phyloP scores from a whole-genome alignment of 805 yeast species.

The Yarrowia osloensis region DNA sequence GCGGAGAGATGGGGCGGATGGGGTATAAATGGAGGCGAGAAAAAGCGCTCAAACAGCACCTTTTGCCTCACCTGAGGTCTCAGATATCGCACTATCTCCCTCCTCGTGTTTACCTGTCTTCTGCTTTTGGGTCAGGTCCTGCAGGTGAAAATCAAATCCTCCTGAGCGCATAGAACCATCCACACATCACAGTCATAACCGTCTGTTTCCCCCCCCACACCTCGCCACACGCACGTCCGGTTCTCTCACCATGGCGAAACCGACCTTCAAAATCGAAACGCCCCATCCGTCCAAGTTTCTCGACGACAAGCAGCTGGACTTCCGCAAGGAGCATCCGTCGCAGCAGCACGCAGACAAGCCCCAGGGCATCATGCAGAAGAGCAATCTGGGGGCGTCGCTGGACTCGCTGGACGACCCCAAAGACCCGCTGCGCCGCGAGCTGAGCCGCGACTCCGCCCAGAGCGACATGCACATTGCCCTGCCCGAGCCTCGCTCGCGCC shows the following conservation, averaged over 20 bases:
- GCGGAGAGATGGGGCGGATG: too few species aligned
- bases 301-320: constrained; percentile 20
- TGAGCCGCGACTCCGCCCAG: neutral
- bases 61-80: too few species aligned
- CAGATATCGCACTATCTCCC: too few species aligned
- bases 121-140: neutral
- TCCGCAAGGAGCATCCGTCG: constrained; percentile 21
- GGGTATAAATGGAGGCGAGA: too few species aligned
- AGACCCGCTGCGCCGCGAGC: neutral
- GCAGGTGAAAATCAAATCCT: constrained; percentile 27
- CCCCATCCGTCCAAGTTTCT: constrained; percentile 28
- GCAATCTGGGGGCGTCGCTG: constrained; percentile 16
- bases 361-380: constrained; percentile 23
- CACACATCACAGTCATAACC: neutral
- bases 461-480: neutral
- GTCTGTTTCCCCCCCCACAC: too few species aligned
- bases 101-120: neutral
- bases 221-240: neutral
- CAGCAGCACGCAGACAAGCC: constrained; percentile 15
- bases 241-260: constrained; percentile 31
- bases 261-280: constrained; percentile 31
- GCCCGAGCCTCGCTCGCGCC: constrained; percentile 20
- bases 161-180: neutral
- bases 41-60: too few species aligned
- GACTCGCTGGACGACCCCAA: constrained; percentile 10